phyloP scores from a whole-genome alignment of 176 grass and related monocot species.

The Ensete ventricosum region DNA sequence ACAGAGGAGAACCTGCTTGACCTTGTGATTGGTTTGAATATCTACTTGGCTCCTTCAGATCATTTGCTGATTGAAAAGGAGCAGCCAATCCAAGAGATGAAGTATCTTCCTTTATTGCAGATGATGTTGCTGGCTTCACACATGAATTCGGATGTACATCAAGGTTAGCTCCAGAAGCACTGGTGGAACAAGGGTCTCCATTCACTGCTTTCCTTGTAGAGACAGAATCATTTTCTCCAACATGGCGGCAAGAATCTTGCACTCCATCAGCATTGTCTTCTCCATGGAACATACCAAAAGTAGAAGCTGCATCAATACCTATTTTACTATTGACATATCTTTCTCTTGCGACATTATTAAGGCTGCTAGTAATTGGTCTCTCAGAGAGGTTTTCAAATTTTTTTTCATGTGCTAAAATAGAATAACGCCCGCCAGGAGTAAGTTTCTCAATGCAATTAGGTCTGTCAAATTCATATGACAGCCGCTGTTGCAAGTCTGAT shows the following conservation, averaged over 20 bases:
- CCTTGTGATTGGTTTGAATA: conserved; percentile 27
- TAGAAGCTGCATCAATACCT: conserved; percentile 50
- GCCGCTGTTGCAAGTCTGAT: conserved; percentile 81
- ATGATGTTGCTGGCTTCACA: conserved; percentile 20
- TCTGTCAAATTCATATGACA: conserved; percentile 93
- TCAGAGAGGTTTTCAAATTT: conserved; percentile 87
- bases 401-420: conserved; percentile 66
- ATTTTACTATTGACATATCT: conserved; percentile 53
- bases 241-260: conserved; percentile 42
- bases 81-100: conserved; percentile 34
- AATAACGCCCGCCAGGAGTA: conserved; percentile 53
- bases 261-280: conserved; percentile 42
- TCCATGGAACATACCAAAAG: conserved; percentile 61
- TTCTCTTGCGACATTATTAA: conserved; percentile 55
- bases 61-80: conserved; percentile 37
- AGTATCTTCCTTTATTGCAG: conserved; percentile 40
- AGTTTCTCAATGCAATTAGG: conserved; percentile 72
- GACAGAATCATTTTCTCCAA: conserved; percentile 45
- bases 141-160: conserved; percentile 22
- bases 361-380: conserved; percentile 37
- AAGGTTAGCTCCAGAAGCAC: conserved; percentile 41
- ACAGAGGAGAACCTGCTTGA: conserved; percentile 35
- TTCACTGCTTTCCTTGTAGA: conserved; percentile 47
- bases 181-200: conserved; percentile 43
- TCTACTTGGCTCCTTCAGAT: conserved; percentile 44